A percentile compares a stretch with the other conserved stretches of the same genome.
Evolutionary conservation across 768 basidiomycete genomes (phyloP).

Genomic region (Rhizopogon vulgaris): DNA sequence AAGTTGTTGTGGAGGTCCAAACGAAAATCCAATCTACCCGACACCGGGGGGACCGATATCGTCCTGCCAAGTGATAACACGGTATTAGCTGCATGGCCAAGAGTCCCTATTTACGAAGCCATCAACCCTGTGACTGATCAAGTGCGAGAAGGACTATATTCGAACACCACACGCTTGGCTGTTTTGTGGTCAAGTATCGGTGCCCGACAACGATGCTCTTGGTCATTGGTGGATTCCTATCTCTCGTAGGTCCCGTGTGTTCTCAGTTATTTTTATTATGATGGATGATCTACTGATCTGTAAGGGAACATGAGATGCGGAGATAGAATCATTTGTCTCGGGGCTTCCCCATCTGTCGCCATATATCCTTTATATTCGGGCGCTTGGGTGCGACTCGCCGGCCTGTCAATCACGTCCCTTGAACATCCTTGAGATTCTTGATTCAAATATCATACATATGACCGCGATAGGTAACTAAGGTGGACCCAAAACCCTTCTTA

Average conservation of each 20-base stretch:
- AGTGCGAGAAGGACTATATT: not conserved
- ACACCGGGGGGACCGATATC: not conserved
- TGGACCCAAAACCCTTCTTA: not conserved
- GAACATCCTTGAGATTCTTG: not conserved
- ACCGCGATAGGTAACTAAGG: too few species aligned
- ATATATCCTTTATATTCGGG: not conserved
- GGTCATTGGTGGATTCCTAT: conserved; percentile 20
- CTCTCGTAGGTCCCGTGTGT: conserved; percentile 9
- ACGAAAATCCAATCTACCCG: not conserved
- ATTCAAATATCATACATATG: not conserved
- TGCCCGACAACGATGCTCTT: not conserved
- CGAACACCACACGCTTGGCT: not conserved
- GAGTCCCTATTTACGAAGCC: not conserved
- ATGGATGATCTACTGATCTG: conserved; percentile 2
- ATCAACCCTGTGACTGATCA: not conserved
- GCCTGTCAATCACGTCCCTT: not conserved
- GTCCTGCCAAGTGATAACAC: not conserved
- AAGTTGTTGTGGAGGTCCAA: not conserved
- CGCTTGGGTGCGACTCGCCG: not conserved
- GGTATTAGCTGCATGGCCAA: not conserved
- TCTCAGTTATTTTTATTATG: not conserved
- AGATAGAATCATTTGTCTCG: conserved; percentile 1
- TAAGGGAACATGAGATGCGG: conserved; percentile 1
- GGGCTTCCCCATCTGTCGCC: conserved; percentile 1
- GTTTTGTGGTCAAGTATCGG: not conserved